Percentiles rank a stretch among this genome's conserved stretches.
Evolutionary conservation across 169 alveolate genomes (phyloP).

Genomic region (Plasmodium yoelii): DNA sequence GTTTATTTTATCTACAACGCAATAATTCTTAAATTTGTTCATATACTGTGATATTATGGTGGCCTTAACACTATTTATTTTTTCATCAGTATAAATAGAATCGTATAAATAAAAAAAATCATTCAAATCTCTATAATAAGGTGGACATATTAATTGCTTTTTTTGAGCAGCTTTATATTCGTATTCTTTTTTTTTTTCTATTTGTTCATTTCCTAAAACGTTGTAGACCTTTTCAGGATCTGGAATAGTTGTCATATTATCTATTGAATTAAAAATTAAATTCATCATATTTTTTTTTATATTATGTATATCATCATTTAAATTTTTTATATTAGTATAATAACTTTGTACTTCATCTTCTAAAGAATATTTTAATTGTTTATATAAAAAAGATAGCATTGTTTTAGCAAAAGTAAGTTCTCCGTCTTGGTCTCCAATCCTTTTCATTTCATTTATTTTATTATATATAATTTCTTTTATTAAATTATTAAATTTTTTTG

Average conservation of each 20-base stretch:
- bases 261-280: conserved; percentile 37
- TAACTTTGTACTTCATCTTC: conserved; percentile 53
- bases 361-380: conserved; percentile 54
- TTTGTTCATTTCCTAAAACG: not conserved
- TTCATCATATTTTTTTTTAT: conserved; percentile 49
- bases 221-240: conserved; percentile 24
- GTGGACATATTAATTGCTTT: conserved; percentile 34
- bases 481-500: conserved; percentile 66
- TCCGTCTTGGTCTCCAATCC: conserved; percentile 39
- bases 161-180: conserved; percentile 4
- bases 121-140: conserved; percentile 34
- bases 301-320: conserved; percentile 65
- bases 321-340: conserved; percentile 24
- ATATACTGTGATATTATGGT: too few species aligned
- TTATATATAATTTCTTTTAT: conserved; percentile 38
- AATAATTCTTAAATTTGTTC: conserved; percentile 25
- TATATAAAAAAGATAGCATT: conserved; percentile 54
- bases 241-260: conserved; percentile 44
- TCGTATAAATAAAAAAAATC: conserved; percentile 38
- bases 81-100: not conserved
- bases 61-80: not conserved
- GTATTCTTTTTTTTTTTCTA: not conserved
- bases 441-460: conserved; percentile 57
- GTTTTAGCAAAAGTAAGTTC: conserved; percentile 64
- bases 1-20: not conserved